Conservation (phyloP, 495 filamentous ascomycete genomes). For the Aspergillus mulundensis region DNA sequence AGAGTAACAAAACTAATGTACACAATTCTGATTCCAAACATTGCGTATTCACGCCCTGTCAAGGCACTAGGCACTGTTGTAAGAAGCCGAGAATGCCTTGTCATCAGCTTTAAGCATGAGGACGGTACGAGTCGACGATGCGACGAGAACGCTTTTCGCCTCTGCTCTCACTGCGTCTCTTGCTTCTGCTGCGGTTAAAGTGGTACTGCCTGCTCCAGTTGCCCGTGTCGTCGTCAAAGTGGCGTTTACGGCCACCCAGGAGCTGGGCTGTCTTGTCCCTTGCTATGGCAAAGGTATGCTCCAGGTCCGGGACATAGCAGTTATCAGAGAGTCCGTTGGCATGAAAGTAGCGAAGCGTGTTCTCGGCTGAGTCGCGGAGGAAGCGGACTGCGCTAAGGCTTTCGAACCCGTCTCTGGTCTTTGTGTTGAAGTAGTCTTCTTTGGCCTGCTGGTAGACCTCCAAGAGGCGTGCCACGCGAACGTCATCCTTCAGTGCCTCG, state of each 20-base stretch:
- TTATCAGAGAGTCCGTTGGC: slow-evolving; percentile 20
- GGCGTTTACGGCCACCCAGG: slow-evolving; percentile 41
- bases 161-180: background rate
- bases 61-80: background rate
- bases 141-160: slow-evolving; percentile 4
- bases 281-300: slow-evolving; percentile 25
- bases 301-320: slow-evolving; percentile 29
- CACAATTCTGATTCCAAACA: background rate
- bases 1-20: background rate
- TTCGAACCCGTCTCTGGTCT: slow-evolving; percentile 16
- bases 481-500: slow-evolving; percentile 1
- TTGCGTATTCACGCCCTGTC: background rate
- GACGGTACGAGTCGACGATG: slow-evolving; percentile 20
- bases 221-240: slow-evolving; percentile 28
- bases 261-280: slow-evolving; percentile 33
- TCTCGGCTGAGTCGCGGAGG: slow-evolving; percentile 48
- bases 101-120: background rate
- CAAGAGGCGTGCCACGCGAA: slow-evolving; percentile 28
- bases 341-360: slow-evolving; percentile 34
- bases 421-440: slow-evolving; percentile 31
- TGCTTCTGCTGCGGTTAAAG: background rate
- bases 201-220: background rate
- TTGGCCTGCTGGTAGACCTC: slow-evolving; percentile 36
- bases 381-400: slow-evolving; percentile 36
- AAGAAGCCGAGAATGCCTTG: background rate